Evolutionary conservation across 1,284 basidiomycete genomes (phyloP).

Genomic region (Pseudozyma sp.): DNA sequence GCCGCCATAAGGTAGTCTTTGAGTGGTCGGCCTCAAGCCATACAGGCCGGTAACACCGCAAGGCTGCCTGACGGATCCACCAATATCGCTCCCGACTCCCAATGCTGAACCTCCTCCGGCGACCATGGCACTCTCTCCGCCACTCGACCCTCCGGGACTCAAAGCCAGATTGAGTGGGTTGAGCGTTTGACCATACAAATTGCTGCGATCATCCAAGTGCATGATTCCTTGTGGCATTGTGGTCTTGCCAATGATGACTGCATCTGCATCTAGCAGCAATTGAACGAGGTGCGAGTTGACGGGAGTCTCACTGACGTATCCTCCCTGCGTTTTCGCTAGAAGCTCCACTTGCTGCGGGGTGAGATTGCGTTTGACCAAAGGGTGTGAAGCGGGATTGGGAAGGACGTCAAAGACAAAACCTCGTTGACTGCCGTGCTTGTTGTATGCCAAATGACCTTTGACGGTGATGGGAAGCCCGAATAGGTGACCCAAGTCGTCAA

Average conservation of each 20-base stretch:
- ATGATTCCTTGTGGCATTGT: slow-evolving; percentile 59
- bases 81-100: slow-evolving; percentile 51
- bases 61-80: slow-evolving; percentile 51
- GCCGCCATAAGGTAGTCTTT: slow-evolving; percentile 37
- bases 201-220: slow-evolving; percentile 54
- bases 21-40: slow-evolving; percentile 44
- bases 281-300: slow-evolving; percentile 28
- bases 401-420: slow-evolving; percentile 58
- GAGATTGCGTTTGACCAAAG: slow-evolving; percentile 23
- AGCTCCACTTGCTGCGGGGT: slow-evolving; percentile 17
- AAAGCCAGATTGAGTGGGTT: slow-evolving; percentile 52
- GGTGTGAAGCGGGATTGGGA: slow-evolving; percentile 20
- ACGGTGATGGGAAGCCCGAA: slow-evolving; percentile 55
- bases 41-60: slow-evolving; percentile 40
- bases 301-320: slow-evolving; percentile 23
- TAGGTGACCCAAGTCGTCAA: slow-evolving; percentile 30
- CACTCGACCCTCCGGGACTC: slow-evolving; percentile 51
- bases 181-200: slow-evolving; percentile 54
- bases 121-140: slow-evolving; percentile 51
- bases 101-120: slow-evolving; percentile 33
- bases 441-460: slow-evolving; percentile 48
- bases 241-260: slow-evolving; percentile 53
- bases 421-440: slow-evolving; percentile 43
- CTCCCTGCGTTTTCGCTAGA: slow-evolving; percentile 26
- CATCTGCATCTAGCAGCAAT: slow-evolving; percentile 36